phyloP scores from a whole-genome alignment of 1,284 basidiomycete species.

The Erythrobasidium hasegawianum region DNA sequence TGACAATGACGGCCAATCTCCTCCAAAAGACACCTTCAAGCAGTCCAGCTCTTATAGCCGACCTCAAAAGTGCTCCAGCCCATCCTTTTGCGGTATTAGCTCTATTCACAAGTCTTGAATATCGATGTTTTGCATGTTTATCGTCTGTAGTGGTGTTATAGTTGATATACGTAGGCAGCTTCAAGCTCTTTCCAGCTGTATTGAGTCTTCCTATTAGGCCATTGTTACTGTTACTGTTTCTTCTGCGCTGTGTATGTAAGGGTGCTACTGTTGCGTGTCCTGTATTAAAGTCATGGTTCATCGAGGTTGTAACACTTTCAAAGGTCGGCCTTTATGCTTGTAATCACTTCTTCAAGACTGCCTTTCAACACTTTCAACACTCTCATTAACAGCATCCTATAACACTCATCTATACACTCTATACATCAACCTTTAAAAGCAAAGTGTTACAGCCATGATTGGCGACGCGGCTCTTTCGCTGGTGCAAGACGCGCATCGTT shows the following conservation, averaged over 20 bases:
- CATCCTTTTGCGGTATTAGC: slow-evolving; percentile 24
- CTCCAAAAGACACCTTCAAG: slow-evolving; percentile 27
- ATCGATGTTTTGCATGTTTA: slow-evolving; percentile 18
- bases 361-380: too few relatives aligned
- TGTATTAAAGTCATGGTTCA: too few relatives aligned
- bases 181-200: neutral
- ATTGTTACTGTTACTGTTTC: neutral
- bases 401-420: too few relatives aligned
- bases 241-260: too few relatives aligned
- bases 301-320: too few relatives aligned
- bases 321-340: neutral
- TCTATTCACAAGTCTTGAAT: slow-evolving; percentile 11
- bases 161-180: slow-evolving; percentile 33
- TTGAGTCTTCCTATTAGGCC: too few relatives aligned
- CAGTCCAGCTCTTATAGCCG: slow-evolving; percentile 21
- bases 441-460: slow-evolving; percentile 10
- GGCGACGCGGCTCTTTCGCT: slow-evolving; percentile 82
- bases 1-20: neutral
- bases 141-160: slow-evolving; percentile 24
- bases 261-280: too few relatives aligned
- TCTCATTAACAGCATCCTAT: too few relatives aligned
- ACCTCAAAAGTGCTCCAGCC: slow-evolving; percentile 17
- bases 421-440: neutral
- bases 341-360: too few relatives aligned
- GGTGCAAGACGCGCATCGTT: slow-evolving; percentile 75